Evolutionary conservation across 2,329 filamentous ascomycete species (phyloP), one percentile per base, ranked within the genome.

Genomic region (Leptodontidium sp.): DNA sequence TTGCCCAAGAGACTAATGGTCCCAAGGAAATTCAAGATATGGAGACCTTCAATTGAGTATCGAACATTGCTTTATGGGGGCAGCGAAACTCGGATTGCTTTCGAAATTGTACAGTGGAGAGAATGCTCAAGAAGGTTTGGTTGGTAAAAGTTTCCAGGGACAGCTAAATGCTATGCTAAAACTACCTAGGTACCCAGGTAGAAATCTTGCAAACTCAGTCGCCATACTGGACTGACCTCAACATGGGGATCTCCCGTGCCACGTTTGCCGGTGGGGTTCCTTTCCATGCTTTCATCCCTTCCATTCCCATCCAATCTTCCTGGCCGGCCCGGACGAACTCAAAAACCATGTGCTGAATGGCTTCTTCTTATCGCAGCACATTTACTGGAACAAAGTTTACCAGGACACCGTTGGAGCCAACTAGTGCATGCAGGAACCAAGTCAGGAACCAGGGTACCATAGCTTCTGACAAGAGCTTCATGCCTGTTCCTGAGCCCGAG

Each of bases 391-490:
- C 55, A 14, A 14, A 17, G 40, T 17, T 12, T 38, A 58, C 35
- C 35, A 58, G n/a, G 35, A 43, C 17, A 24, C n/a, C 35, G 17
- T 40, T 58, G 17, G n/a, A 58, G 52, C 52, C 9, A 35, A 15
- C 35, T 58, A 11, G n/a, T 58, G 35, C 55, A 58, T 40, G 32
- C 35, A 58, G 55, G 55, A 58, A 58, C 55, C 35, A 26, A 35
- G 35, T 32, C 38, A 9, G 11, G 17, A 26, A 21, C 32, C 35
- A 24, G 35, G 35, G 14, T 40, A 5, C n/a, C 32, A 38, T 58
- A 38, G 55, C 29, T 43, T 43, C 32, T 38, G n/a, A 14, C 32
- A 57, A 38, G 53, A 50, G n/a, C 47, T 50, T 15, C 17, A 17
- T 49, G 6, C 29, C 38, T 17, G 32, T 38, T 58, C n/a, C 32